Evolutionary conservation across 2,329 filamentous ascomycete species (phyloP).

Genomic region (Nannizziopsis barbatae): DNA sequence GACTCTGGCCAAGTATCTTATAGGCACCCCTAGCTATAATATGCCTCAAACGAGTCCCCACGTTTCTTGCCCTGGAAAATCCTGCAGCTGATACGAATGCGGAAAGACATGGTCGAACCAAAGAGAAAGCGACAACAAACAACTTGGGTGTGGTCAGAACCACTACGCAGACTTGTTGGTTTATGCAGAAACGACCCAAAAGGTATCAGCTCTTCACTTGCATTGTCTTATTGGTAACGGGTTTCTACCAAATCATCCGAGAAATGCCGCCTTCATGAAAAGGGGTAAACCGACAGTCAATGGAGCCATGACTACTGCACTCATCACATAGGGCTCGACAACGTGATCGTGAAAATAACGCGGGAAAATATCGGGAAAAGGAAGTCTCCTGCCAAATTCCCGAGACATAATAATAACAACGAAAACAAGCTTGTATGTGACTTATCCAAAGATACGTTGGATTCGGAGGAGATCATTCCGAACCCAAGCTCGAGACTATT

Average conservation of each 20-base stretch:
- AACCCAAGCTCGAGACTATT: neutral
- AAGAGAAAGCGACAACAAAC: neutral
- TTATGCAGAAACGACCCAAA: too few relatives aligned
- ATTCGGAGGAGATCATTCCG: neutral
- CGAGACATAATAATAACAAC: neutral
- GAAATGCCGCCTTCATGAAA: too few relatives aligned
- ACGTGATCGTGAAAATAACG: too few relatives aligned
- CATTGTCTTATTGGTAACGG: too few relatives aligned
- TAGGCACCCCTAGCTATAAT: neutral
- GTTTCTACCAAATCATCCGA: too few relatives aligned
- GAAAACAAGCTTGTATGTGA: neutral
- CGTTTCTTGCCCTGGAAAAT: constrained; percentile 8
- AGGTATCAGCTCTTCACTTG: too few relatives aligned
- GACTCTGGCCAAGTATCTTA: neutral
- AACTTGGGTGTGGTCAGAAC: too few relatives aligned
- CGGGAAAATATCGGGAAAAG: neutral
- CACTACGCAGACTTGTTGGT: too few relatives aligned
- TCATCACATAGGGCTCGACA: too few relatives aligned
- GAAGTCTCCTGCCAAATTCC: neutral
- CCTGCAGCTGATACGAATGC: neutral
- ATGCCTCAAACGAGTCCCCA: constrained; percentile 6
- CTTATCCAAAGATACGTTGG: neutral
- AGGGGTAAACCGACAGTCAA: too few relatives aligned
- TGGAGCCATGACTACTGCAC: neutral
- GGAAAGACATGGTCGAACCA: neutral